phyloP scores from a whole-genome alignment of 441 rosid genomes.

The Bocquillonia castaneifolia region DNA sequence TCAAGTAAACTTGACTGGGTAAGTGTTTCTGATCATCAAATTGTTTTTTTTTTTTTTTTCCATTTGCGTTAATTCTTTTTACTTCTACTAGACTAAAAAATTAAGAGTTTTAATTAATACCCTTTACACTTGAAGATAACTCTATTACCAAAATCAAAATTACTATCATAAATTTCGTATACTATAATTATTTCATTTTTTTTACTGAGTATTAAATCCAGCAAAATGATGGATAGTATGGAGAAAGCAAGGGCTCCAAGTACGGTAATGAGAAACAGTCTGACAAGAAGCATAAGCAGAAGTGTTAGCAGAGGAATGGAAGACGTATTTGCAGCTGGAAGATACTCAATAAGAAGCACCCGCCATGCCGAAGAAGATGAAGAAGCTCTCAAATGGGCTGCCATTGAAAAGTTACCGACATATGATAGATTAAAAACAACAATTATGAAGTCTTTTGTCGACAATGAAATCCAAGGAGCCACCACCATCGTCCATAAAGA shows the following conservation, averaged over 20 bases:
- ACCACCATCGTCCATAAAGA: constrained; percentile 35
- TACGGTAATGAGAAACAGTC: constrained; percentile 26
- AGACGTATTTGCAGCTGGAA: constrained; percentile 38
- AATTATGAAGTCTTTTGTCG: constrained; percentile 42
- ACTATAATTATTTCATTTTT: no score
- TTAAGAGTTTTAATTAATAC: no score
- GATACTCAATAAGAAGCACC: constrained; percentile 41
- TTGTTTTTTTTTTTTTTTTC: no score
- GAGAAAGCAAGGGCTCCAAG: constrained; percentile 24
- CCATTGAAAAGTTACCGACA: constrained; percentile 76
- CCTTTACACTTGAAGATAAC: no score
- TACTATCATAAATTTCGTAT: no score
- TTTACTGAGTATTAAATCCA: no score
- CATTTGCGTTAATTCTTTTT: no score
- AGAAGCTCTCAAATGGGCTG: constrained; percentile 91
- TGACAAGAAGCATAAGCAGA: constrained; percentile 53
- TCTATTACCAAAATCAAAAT: no score
- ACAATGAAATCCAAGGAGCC: no score
- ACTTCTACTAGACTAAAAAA: no score
- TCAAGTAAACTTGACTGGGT: no score
- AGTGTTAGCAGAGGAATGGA: constrained; percentile 52
- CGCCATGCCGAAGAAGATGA: constrained; percentile 52
- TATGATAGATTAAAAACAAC: constrained; percentile 64
- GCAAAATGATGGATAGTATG: constrained; percentile 26
- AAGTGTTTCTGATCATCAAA: no score